Evolutionary conservation across 2,329 filamentous ascomycete species (phyloP).

Genomic region (Claviceps sp.): DNA sequence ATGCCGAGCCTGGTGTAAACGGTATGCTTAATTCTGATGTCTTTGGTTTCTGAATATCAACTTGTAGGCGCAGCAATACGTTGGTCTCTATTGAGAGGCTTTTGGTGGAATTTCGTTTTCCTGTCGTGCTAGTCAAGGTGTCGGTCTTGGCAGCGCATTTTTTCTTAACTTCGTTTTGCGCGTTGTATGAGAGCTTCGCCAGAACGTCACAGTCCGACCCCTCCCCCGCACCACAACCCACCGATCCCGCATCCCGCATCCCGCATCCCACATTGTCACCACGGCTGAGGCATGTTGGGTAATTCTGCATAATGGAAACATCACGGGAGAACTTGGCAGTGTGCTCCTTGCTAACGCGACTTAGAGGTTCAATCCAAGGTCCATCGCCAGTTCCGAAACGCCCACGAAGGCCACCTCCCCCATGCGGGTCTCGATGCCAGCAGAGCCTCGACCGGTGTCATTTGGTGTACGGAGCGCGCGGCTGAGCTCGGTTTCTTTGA

Average conservation of each 20-base stretch:
- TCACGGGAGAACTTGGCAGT: not conserved
- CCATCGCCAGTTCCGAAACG: constrained; percentile 77
- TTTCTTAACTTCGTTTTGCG: not conserved
- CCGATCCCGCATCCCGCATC: too few relatives aligned
- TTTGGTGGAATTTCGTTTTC: not conserved
- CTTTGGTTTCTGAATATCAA: not conserved
- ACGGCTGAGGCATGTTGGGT: not conserved
- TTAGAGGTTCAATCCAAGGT: constrained; percentile 73
- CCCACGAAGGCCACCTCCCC: constrained; percentile 80
- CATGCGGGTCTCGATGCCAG: constrained; percentile 84
- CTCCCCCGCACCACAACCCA: not conserved
- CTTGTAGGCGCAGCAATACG: not conserved
- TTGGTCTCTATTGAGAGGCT: too few relatives aligned
- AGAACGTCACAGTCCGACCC: not conserved
- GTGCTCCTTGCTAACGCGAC: constrained; percentile 6
- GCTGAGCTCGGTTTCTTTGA: constrained; percentile 81
- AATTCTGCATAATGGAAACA: too few relatives aligned
- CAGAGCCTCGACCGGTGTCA: constrained; percentile 80
- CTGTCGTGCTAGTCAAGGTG: not conserved
- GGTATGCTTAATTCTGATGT: constrained; percentile 23
- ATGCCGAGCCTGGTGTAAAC: constrained; percentile 40
- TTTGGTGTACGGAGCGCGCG: constrained; percentile 84
- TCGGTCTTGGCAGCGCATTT: not conserved
- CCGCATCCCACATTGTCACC: too few relatives aligned
- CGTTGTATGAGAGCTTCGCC: not conserved